Evolutionary conservation across 768 basidiomycete genomes (phyloP).

Genomic region (Porpolomopsis calyptriformis): DNA sequence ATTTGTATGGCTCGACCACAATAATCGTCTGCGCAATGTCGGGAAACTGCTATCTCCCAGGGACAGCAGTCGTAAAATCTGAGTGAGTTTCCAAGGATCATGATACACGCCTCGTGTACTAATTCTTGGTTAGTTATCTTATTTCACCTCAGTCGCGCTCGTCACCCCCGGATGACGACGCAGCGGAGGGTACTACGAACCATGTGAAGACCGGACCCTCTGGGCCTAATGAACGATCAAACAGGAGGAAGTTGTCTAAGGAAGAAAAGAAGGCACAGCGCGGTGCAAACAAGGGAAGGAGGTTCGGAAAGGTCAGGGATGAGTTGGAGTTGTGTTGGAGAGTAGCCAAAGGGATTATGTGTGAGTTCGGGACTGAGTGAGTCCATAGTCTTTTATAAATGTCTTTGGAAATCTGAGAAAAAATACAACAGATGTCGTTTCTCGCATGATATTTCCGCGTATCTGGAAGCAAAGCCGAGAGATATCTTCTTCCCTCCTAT

Average conservation of each 20-base stretch:
- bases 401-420: no score
- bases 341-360: constrained; percentile 57
- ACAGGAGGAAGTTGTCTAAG: constrained; percentile 35
- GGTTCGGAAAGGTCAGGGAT: constrained; percentile 69
- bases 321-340: constrained; percentile 77
- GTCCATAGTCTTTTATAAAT: constrained; percentile 16
- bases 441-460: constrained; percentile 66
- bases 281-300: constrained; percentile 77
- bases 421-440: constrained; percentile 63
- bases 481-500: constrained; percentile 56
- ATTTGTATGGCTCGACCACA: background rate
- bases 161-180: constrained; percentile 29
- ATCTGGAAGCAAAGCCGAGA: constrained; percentile 62
- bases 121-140: constrained; percentile 19
- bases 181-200: background rate
- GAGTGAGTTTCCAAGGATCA: background rate
- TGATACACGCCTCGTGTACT: background rate
- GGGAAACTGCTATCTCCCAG: background rate
- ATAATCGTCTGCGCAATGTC: no score
- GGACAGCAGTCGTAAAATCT: background rate
- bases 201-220: background rate
- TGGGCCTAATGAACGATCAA: constrained; percentile 18
- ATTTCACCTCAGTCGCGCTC: constrained; percentile 19
- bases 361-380: constrained; percentile 61
- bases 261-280: constrained; percentile 63